Conservation (phyloP, 2,329 filamentous ascomycete genomes). For the Calonectria crousiana region DNA sequence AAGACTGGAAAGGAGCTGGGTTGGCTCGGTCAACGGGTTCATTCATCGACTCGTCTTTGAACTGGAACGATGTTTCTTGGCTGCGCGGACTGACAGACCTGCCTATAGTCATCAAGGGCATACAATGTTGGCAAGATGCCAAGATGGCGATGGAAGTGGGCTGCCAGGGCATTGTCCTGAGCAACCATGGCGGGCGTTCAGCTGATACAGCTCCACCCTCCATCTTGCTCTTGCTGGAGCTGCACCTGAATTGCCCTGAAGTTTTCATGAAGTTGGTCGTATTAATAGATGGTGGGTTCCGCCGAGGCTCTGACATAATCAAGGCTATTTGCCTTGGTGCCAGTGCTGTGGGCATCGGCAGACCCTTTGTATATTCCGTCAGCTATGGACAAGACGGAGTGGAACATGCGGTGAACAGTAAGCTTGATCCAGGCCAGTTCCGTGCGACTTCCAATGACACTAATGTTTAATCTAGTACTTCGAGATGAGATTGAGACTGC, state of each 20-base stretch:
- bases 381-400: slow-evolving; percentile 71
- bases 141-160: slow-evolving; percentile 69
- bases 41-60: slow-evolving; percentile 68
- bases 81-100: slow-evolving; percentile 60
- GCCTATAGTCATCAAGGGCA: slow-evolving; percentile 76
- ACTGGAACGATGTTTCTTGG: slow-evolving; percentile 77
- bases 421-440: slow-evolving; percentile 42
- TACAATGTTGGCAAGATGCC: slow-evolving; percentile 77
- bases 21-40: slow-evolving; percentile 63
- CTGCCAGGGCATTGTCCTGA: slow-evolving; percentile 76
- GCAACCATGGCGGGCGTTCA: slow-evolving; percentile 76
- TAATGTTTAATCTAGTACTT: slow-evolving; percentile 42
- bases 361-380: slow-evolving; percentile 70
- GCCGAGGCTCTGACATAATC: slow-evolving; percentile 75
- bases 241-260: slow-evolving; percentile 70
- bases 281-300: slow-evolving; percentile 73
- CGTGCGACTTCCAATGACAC: not conserved
- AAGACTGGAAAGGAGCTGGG: slow-evolving; percentile 68
- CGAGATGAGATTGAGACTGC: slow-evolving; percentile 74
- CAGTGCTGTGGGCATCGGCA: slow-evolving; percentile 72
- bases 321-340: slow-evolving; percentile 76
- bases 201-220: slow-evolving; percentile 65
- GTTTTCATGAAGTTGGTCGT: slow-evolving; percentile 72
- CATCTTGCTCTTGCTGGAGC: slow-evolving; percentile 71
- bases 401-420: slow-evolving; percentile 65